Base-by-base conservation (phyloP, 2,329 filamentous ascomycete species). In the Fusarium nematophilum region DNA sequence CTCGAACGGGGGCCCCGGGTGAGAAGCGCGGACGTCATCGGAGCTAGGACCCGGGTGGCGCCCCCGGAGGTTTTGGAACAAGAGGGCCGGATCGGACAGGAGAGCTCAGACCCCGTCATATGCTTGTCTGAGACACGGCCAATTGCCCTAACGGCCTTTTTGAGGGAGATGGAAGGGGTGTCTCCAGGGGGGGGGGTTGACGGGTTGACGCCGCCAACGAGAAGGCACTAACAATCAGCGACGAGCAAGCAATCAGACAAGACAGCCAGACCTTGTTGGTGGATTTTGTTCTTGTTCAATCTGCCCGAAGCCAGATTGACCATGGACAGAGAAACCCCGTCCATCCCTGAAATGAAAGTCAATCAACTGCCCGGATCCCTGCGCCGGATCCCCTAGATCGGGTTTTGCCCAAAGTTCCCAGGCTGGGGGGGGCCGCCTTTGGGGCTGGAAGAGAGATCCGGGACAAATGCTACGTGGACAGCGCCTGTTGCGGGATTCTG, bases 111-210 rank as follows among this genome's bases (percentile, higher is more conserved):
- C 52, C 45, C 44, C 29, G 47, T 21, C 43, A 34, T 26, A 43
- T 52, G 43, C 38, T 44, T 37, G 63, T 60, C 63, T 62, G 62
- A 68, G 64, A 68, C 65, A 43, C 30, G 25, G 36, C 29, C 45
- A 43, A 37, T 26, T 56, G 18, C 42, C 43, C 48, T 33, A 39
- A 39, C 26, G 21, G 18, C 11, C 38, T n/a, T 57, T 33, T 51
- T 65, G 62, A 61, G 57, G 66, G 66, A 68, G 62, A 66, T 69
- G 60, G 62, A 59, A 69, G 66, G 66, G 64, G 64, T 42, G 47
- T 54, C 36, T 43, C 31, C 42, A 30, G 43, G 46, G 40, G 27
- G 46, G 6, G 15, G 34, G 15, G 40, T 33, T 38, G 34, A 62
- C 43, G 36, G 18, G 29, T 38, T 15, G 10, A n/a, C 15, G 42